Evolutionary conservation across 2,329 filamentous ascomycete species (phyloP).

Genomic region (Aspergillus brunneoviolaceus): DNA sequence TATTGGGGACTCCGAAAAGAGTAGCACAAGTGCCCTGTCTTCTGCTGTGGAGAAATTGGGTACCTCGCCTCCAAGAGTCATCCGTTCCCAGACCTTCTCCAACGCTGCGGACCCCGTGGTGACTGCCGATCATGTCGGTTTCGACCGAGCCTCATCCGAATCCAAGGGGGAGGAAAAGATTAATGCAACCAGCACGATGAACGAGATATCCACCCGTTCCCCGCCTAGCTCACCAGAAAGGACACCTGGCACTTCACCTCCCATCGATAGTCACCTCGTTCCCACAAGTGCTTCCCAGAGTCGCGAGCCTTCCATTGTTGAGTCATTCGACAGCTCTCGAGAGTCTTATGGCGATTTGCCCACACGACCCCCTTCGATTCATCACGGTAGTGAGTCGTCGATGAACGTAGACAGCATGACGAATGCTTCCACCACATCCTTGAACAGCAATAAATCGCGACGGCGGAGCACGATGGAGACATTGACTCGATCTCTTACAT

Average conservation of each 20-base stretch:
- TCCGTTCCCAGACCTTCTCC: slow-evolving; percentile 64
- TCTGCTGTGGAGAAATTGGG: slow-evolving; percentile 36
- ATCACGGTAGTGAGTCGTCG: slow-evolving; percentile 25
- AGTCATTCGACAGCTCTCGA: slow-evolving; percentile 39
- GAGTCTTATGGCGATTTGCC: slow-evolving; percentile 22
- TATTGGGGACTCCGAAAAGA: slow-evolving; percentile 21
- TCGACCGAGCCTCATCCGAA: slow-evolving; percentile 61
- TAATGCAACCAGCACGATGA: slow-evolving; percentile 64
- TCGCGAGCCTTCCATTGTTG: slow-evolving; percentile 53
- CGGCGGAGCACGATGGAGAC: slow-evolving; percentile 33
- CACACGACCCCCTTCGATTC: slow-evolving; percentile 30
- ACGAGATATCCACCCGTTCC: slow-evolving; percentile 64
- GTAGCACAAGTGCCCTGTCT: slow-evolving; percentile 23
- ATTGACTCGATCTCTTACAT: slow-evolving; percentile 26
- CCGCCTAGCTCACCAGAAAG: slow-evolving; percentile 55
- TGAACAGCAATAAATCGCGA: slow-evolving; percentile 29
- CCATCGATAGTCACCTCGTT: slow-evolving; percentile 36
- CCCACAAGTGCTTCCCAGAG: slow-evolving; percentile 38
- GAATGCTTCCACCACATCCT: slow-evolving; percentile 27
- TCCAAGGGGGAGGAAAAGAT: slow-evolving; percentile 57
- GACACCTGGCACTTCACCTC: slow-evolving; percentile 48
- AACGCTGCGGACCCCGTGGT: slow-evolving; percentile 64
- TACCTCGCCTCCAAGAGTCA: slow-evolving; percentile 52
- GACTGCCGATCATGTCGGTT: slow-evolving; percentile 64
- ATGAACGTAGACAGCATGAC: slow-evolving; percentile 22